phyloP scores from a whole-genome alignment of 2,329 filamentous ascomycete species.

The Calonectria pauciramosa region DNA sequence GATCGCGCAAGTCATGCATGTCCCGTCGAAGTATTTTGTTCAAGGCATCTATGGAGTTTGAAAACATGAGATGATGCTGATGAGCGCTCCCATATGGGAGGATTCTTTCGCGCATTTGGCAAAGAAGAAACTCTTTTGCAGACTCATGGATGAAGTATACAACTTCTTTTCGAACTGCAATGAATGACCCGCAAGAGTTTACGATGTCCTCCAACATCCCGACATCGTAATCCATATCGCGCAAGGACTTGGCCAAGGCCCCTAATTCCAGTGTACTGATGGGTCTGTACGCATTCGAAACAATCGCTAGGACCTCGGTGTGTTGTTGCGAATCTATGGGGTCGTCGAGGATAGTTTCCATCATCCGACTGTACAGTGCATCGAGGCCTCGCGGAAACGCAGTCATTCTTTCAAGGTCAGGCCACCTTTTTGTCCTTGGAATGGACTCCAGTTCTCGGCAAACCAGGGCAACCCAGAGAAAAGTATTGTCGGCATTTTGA shows the following conservation, averaged over 20 bases:
- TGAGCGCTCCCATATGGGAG: conserved; percentile 43
- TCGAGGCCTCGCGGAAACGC: conserved; percentile 37
- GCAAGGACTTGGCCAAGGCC: conserved; percentile 31
- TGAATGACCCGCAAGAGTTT: conserved; percentile 54
- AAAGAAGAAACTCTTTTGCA: conserved; percentile 52
- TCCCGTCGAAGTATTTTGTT: conserved; percentile 48
- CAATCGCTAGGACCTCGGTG: conserved; percentile 51
- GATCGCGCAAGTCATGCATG: conserved; percentile 41
- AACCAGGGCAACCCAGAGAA: conserved; percentile 6
- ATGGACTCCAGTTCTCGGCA: neutral
- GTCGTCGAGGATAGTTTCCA: conserved; percentile 35
- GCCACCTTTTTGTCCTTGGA: too few relatives aligned
- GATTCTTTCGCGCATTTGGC: conserved; percentile 31
- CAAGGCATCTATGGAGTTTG: conserved; percentile 51
- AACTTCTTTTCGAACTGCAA: conserved; percentile 47
- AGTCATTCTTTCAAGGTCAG: neutral
- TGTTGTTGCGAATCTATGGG: conserved; percentile 40
- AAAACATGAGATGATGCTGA: conserved; percentile 50
- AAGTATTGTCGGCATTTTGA: neutral
- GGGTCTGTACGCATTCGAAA: conserved; percentile 51
- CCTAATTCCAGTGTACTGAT: conserved; percentile 51
- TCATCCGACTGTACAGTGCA: conserved; percentile 56
- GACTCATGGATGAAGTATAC: conserved; percentile 59
- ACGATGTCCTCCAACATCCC: conserved; percentile 47
- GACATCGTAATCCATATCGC: neutral